Conservation (phyloP, 208 protist genomes). For the Leishmania braziliensis region DNA sequence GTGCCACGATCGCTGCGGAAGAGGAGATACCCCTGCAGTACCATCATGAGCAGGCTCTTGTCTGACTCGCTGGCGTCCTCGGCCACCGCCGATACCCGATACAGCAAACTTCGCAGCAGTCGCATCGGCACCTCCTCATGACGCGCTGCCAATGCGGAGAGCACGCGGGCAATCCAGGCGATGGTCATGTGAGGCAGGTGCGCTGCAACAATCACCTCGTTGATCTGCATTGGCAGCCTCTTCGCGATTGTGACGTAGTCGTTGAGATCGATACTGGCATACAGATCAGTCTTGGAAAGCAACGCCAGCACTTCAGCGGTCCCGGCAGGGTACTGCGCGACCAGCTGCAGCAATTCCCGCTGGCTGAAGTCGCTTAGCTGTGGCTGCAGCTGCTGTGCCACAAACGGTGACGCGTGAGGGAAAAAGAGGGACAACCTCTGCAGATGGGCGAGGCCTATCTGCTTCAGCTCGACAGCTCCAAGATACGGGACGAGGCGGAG, state of each 20-base stretch:
- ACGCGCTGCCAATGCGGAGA: slow-evolving; percentile 56
- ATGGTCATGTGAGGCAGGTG: slow-evolving; percentile 60
- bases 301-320: slow-evolving; percentile 38
- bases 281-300: slow-evolving; percentile 52
- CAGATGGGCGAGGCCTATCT: slow-evolving; percentile 53
- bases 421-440: slow-evolving; percentile 47
- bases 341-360: slow-evolving; percentile 68
- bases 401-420: slow-evolving; percentile 33
- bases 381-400: slow-evolving; percentile 35
- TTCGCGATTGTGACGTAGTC: slow-evolving; percentile 61
- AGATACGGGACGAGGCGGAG: slow-evolving; percentile 35
- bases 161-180: slow-evolving; percentile 65
- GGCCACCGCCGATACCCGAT: slow-evolving; percentile 37
- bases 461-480: slow-evolving; percentile 34
- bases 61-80: slow-evolving; percentile 57
- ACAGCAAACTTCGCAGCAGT: slow-evolving; percentile 50
- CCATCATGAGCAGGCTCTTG: slow-evolving; percentile 69
- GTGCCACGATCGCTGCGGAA: neutral
- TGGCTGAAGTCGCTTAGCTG: slow-evolving; percentile 47
- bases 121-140: slow-evolving; percentile 51
- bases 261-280: slow-evolving; percentile 56
- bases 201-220: slow-evolving; percentile 45
- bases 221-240: slow-evolving; percentile 67
- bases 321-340: slow-evolving; percentile 43
- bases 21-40: slow-evolving; percentile 68